Conservation (phyloP, 345 rosid species). For the Eucalyptus shirleyi region DNA sequence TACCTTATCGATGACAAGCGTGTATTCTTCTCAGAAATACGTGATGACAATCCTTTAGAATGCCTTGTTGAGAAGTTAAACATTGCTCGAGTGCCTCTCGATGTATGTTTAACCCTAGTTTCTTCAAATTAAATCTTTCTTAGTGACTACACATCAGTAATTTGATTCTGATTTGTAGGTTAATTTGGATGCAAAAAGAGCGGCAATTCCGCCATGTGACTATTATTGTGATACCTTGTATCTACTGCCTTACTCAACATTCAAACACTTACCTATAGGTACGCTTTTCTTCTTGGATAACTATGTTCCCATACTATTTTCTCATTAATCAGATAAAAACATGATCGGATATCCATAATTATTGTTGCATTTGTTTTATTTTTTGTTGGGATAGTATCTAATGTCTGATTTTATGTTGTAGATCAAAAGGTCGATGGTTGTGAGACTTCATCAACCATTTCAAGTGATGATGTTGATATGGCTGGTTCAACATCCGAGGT, state of each 20-base stretch:
- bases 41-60: slow-evolving; percentile 37
- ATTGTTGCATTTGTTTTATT: neutral
- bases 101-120: slow-evolving; percentile 11
- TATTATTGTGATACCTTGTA: slow-evolving; percentile 55
- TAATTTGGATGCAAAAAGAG: slow-evolving; percentile 12
- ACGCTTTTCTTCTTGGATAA: neutral
- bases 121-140: neutral
- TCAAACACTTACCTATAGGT: slow-evolving; percentile 29
- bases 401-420: neutral
- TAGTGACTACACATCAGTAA: neutral
- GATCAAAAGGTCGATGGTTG: slow-evolving; percentile 10
- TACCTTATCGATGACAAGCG: slow-evolving; percentile 21
- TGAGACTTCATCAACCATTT: slow-evolving; percentile 44
- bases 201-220: slow-evolving; percentile 14
- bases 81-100: slow-evolving; percentile 25
- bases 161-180: slow-evolving; percentile 17
- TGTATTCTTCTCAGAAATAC: slow-evolving; percentile 48
- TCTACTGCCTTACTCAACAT: slow-evolving; percentile 37
- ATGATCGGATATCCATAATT: neutral
- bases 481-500: neutral
- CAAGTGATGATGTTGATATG: slow-evolving; percentile 23
- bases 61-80: slow-evolving; percentile 33
- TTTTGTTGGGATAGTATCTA: neutral
- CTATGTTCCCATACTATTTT: neutral
- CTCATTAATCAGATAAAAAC: neutral